Base-by-base conservation (phyloP, 2,329 filamentous ascomycete species). In the Pestalotiopsis sp. region DNA sequence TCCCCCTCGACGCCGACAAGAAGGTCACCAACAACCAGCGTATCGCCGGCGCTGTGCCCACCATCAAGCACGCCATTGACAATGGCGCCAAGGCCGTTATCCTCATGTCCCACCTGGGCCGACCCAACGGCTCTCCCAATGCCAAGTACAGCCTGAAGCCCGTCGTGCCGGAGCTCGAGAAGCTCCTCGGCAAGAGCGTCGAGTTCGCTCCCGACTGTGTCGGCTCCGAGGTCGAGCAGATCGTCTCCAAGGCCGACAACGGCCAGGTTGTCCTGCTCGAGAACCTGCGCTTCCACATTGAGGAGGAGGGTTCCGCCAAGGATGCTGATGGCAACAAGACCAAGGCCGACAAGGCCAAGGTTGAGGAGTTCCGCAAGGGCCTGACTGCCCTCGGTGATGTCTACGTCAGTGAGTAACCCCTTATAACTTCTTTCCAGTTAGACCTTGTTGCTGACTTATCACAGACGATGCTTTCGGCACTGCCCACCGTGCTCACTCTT, bases 21-120 rank as follows among this genome's bases (percentile, higher is more conserved):
- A 95, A 97, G 68, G 90, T 99, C 82, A 98, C 96, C 82, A 99
- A 99, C 90, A 94, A 92, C 85, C 96, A 99, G 87, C 95, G 96
- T 83, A 99, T 99, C 79, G 95, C 94, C 78, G 97, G 96, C 79
- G 96, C 96, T 78, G 85, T 97, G 73, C 94, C 94, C 77, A 97
- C 95, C 77, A 97, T 98, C 88, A 97, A 97, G 86, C 91, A 97
- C 83, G 94, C 94, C 79, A 86, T 96, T 78, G 93, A 97, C 75
- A 85, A 97, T 82, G 93, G 93, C 75, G 95, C 95, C 80, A 97
- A 97, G 88, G 87, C 94, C 64, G 95, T 99, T 70, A 85, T 98
- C 78, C 90, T 99, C 80, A 99, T 99, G 96, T 98, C 95, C 79
- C 96, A 99, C 84, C 92, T 99, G 72, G 96, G 96, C 78, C 95